Base-by-base conservation (phyloP, 805 yeast genomes). In the Candida peoriensis region DNA sequence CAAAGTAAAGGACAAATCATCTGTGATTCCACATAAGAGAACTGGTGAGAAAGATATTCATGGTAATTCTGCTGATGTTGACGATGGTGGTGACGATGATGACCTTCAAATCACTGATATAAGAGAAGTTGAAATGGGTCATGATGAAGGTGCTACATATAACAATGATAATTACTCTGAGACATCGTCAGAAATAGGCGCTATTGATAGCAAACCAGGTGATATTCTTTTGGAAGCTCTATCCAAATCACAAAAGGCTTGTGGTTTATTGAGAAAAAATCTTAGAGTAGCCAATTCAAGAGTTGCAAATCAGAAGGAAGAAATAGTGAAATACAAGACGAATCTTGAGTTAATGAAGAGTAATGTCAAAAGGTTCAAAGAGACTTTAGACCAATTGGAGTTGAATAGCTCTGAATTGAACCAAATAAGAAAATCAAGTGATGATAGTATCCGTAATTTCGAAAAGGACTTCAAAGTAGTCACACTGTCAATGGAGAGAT, bases 91-190 rank as follows among this genome's bases (percentile, higher is more conserved):
- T n/a, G 44, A 41, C 6, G 47, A 39, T 25, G 65, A 61, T 38
- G 68, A 61, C 24, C 32, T 62, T n/a, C 62, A 62, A 24, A 60
- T 73, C 54, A 57, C 72, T 6, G 57, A 70, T 56, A 49, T 66
- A 29, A 44, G 66, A 36, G 55, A 52, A 15, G 46, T 60, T 15
- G 21, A 12, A 10, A 20, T 32, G 6, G 28, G 33, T 6, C 22
- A 18, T 8, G 25, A 15, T 2, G 12, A 21, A 18, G 8, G n/a
- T 15, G 14, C 28, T 10, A n/a, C 30, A 23, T 30, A 16, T 17
- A 19, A 25, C 17, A 19, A 16, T n/a, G 22, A 24, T 12, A 28
- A 5, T 26, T 20, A 13, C 17, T 15, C 20, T 19, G 16, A 13
- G 18, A 23, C 19, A 4, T 13, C 29, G 6, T 18, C 18, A 6